These are phyloP conservation scores for Penicillium robsamsonii DNA, from an alignment of 495 filamentous ascomycete genomes.

Conservation along the genomic window DNA sequence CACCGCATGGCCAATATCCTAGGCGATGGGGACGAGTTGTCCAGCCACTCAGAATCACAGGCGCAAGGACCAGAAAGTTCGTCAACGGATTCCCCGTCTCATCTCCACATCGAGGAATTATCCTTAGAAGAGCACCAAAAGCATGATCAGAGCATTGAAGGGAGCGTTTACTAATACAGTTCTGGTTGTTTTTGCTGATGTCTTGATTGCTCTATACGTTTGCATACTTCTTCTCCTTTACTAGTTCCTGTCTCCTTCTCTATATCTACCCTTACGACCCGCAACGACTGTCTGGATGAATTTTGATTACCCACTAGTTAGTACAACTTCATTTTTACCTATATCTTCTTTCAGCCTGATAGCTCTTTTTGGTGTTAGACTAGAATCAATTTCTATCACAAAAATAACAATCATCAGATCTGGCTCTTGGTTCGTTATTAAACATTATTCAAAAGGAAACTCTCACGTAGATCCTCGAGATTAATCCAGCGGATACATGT, in stretches of 20 bases:
- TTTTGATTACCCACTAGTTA: constrained; percentile 7
- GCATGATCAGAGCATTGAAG: constrained; percentile 39
- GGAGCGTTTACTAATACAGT: constrained; percentile 38
- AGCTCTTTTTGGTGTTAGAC: not conserved
- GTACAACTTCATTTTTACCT: not conserved
- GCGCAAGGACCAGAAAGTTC: constrained; percentile 7
- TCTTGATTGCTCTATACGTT: not conserved
- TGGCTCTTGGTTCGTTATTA: not conserved
- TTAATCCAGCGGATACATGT: not conserved
- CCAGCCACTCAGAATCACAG: constrained; percentile 13
- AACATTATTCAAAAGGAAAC: not conserved
- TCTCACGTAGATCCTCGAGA: not conserved
- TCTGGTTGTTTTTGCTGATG: not conserved
- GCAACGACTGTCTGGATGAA: constrained; percentile 8
- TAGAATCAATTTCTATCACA: not conserved
- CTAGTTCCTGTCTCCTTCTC: not conserved
- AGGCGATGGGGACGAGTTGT: constrained; percentile 32
- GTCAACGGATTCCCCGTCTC: not conserved
- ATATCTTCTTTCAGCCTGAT: not conserved
- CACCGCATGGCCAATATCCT: constrained; percentile 44
- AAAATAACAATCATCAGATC: not conserved
- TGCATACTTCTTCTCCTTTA: not conserved
- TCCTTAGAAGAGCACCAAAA: constrained; percentile 29
- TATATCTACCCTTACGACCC: constrained; percentile 8
- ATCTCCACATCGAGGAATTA: constrained; percentile 11